Percentiles rank a stretch among this genome's conserved stretches.
phyloP scores from a whole-genome alignment of 2,329 filamentous ascomycete genomes.

The Leptographium lundbergii region DNA sequence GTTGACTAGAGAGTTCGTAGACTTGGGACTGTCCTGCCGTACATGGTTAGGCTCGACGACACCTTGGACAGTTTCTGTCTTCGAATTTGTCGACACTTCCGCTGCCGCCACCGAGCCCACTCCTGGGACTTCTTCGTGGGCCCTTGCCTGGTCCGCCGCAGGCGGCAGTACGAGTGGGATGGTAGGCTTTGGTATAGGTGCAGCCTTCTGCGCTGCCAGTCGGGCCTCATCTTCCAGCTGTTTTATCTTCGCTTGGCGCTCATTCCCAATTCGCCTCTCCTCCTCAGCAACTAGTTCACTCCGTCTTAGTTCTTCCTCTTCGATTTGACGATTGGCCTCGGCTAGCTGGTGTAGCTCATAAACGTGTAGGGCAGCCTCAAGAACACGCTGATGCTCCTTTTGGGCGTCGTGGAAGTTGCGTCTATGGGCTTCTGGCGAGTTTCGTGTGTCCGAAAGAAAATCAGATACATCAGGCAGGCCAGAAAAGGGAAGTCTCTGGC shows the following conservation, averaged over 20 bases:
- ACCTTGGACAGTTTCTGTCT: background rate
- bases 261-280: constrained; percentile 13
- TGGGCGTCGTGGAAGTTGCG: constrained; percentile 17
- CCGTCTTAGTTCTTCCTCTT: constrained; percentile 14
- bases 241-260: constrained; percentile 13
- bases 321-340: constrained; percentile 14
- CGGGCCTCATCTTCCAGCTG: constrained; percentile 18
- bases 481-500: constrained; percentile 4
- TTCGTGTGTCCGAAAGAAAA: constrained; percentile 17
- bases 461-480: constrained; percentile 15
- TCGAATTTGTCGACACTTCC: background rate
- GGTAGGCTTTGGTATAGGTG: constrained; percentile 15
- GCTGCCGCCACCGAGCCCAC: background rate
- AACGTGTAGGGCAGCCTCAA: constrained; percentile 13
- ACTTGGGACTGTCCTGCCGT: background rate
- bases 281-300: constrained; percentile 15
- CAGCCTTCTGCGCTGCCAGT: constrained; percentile 20
- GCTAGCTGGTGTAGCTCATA: constrained; percentile 13
- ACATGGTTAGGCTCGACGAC: background rate
- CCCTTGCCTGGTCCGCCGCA: constrained; percentile 8
- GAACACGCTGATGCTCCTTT: constrained; percentile 17
- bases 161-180: background rate
- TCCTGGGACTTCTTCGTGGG: constrained; percentile 1
- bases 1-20: background rate
- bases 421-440: constrained; percentile 20